Evolutionary conservation across 108 stramenopile genomes (phyloP).

Genomic region (Stephanodiscus triporus): DNA sequence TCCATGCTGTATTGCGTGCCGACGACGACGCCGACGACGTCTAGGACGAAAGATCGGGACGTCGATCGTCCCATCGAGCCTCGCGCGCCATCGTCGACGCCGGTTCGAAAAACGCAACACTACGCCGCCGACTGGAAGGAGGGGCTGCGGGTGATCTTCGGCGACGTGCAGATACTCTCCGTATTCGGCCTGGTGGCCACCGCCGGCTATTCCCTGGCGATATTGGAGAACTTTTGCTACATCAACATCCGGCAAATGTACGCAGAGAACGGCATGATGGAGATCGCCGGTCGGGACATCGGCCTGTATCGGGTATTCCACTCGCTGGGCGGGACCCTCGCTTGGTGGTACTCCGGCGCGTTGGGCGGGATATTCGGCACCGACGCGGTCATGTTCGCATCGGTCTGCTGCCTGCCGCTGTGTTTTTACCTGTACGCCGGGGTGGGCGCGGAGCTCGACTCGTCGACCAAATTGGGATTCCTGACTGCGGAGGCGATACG

Average conservation of each 20-base stretch:
- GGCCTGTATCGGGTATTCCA: slow-evolving; percentile 32
- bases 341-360: slow-evolving; percentile 40
- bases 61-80: neutral
- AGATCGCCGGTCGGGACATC: slow-evolving; percentile 26
- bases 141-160: slow-evolving; percentile 17
- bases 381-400: slow-evolving; percentile 31
- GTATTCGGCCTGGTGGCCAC: slow-evolving; percentile 34
- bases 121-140: slow-evolving; percentile 24
- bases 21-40: neutral
- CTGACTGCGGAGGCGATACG: slow-evolving; percentile 33
- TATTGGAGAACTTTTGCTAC: slow-evolving; percentile 47
- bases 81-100: too few relatives aligned
- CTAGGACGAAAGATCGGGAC: neutral
- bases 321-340: slow-evolving; percentile 27
- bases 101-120: neutral
- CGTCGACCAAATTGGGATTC: slow-evolving; percentile 36
- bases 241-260: slow-evolving; percentile 42
- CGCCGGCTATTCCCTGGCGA: slow-evolving; percentile 30
- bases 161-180: slow-evolving; percentile 20
- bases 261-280: slow-evolving; percentile 13
- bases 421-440: slow-evolving; percentile 42
- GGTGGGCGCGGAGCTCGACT: slow-evolving; percentile 14
- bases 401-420: slow-evolving; percentile 29
- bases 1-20: slow-evolving; percentile 29
- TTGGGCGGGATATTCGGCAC: slow-evolving; percentile 23